Conservation (phyloP, 129 eudicot species). For the Flaveria ramosissima region DNA sequence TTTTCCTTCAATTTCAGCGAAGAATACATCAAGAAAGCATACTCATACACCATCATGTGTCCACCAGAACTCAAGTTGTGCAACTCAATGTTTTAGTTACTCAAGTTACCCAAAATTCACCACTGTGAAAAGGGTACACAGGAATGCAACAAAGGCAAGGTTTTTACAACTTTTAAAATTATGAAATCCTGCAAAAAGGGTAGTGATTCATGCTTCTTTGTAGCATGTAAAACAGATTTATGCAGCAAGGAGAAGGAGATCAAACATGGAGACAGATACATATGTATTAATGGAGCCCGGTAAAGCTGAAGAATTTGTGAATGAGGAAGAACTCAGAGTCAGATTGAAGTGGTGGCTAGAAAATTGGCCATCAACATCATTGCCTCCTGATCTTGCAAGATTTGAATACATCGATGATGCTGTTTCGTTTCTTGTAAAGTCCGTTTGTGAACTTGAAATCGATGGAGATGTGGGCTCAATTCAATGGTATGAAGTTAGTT, state of each 20-base stretch:
- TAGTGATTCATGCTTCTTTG: conserved; percentile 21
- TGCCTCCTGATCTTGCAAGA: conserved; percentile 91
- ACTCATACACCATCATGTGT: conserved; percentile 9
- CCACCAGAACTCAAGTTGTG: conserved; percentile 18
- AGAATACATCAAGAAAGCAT: conserved; percentile 12
- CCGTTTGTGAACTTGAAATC: conserved; percentile 87
- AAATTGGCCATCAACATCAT: conserved; percentile 68
- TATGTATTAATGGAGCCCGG: conserved; percentile 90
- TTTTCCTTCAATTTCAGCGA: conserved; percentile 18
- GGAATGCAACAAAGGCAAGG: conserved; percentile 41
- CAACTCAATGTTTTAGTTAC: conserved; percentile 30
- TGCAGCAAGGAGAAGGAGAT: conserved; percentile 74
- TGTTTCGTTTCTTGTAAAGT: conserved; percentile 68
- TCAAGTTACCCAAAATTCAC: conserved; percentile 22
- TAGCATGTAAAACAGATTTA: conserved; percentile 33
- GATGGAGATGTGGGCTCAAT: conserved; percentile 90
- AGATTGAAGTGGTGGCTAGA: conserved; percentile 77
- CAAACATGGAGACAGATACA: conserved; percentile 58
- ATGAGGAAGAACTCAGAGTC: conserved; percentile 69
- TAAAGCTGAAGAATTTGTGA: conserved; percentile 69
- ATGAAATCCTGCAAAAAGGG: background rate
- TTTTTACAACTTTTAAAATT: background rate
- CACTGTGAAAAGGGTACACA: conserved; percentile 14
- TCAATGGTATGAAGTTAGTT: conserved; percentile 88
- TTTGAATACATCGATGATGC: conserved; percentile 77